Evolutionary conservation across 192 early-diverging fungal genomes (phyloP).

Genomic region (Podila clonocystis): DNA sequence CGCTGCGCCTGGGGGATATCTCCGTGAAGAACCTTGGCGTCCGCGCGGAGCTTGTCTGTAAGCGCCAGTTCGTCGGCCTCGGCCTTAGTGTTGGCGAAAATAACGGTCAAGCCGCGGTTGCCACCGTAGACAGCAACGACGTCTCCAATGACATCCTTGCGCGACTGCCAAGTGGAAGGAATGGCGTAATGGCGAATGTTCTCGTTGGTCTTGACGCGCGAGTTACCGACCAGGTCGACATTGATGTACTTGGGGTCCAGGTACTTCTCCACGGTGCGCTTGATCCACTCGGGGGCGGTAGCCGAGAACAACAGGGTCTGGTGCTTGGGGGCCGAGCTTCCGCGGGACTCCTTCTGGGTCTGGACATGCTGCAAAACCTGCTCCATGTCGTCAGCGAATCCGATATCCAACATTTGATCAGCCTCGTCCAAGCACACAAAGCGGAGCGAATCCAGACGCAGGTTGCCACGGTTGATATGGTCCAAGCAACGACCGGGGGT

Average conservation of each 20-base stretch:
- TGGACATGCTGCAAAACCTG: conserved; percentile 76
- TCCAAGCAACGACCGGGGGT: conserved; percentile 87
- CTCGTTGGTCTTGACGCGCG: conserved; percentile 90
- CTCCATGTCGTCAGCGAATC: conserved; percentile 87
- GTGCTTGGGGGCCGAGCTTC: conserved; percentile 48
- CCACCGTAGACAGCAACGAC: conserved; percentile 92
- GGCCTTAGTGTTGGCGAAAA: conserved; percentile 96
- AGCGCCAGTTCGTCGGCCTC: conserved; percentile 85
- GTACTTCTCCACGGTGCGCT: conserved; percentile 67
- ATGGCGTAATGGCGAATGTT: conserved; percentile 88
- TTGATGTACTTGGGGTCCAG: conserved; percentile 71
- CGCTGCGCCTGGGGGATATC: conserved; percentile 84
- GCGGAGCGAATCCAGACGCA: conserved; percentile 70
- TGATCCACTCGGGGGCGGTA: conserved; percentile 85
- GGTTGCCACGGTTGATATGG: conserved; percentile 83
- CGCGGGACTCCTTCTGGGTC: conserved; percentile 76
- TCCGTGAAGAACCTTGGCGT: conserved; percentile 85
- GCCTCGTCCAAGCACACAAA: conserved; percentile 83
- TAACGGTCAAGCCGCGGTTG: conserved; percentile 80
- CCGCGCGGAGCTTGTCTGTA: conserved; percentile 78
- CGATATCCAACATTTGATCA: conserved; percentile 86
- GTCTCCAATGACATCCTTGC: conserved; percentile 93
- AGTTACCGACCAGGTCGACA: conserved; percentile 84
- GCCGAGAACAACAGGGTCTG: conserved; percentile 88
- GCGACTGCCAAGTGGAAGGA: conserved; percentile 88